Percentiles rank a stretch among this genome's conserved stretches.
phyloP scores from a whole-genome alignment of 2,329 filamentous ascomycete genomes.

The Ilyonectria robusta region DNA sequence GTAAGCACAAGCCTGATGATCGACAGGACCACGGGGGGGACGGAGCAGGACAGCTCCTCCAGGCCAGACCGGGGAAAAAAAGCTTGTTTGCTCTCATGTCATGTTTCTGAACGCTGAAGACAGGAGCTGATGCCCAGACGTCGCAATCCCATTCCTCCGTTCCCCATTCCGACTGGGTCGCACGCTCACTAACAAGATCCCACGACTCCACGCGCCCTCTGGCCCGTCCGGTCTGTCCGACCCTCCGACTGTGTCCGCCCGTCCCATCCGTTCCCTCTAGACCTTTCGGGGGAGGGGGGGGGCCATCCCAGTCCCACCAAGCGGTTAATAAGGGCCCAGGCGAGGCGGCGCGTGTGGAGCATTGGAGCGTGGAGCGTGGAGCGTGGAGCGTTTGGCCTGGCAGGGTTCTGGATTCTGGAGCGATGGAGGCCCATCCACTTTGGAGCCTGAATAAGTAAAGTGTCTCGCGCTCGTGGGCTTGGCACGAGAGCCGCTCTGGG shows the following conservation, averaged over 20 bases:
- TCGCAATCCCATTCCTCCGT: conserved; percentile 22
- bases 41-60: background rate
- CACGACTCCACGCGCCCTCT: conserved; percentile 1
- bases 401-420: conserved; percentile 27
- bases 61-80: conserved; percentile 9
- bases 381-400: conserved; percentile 14
- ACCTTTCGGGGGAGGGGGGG: conserved; percentile 5
- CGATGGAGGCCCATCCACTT: background rate
- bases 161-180: conserved; percentile 11
- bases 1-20: conserved; percentile 23
- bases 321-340: background rate
- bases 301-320: background rate
- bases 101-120: conserved; percentile 14
- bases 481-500: conserved; percentile 21
- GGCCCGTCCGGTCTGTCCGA: conserved; percentile 23
- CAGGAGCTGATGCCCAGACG: conserved; percentile 5
- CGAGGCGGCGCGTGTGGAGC: conserved; percentile 25
- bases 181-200: background rate
- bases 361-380: conserved; percentile 19
- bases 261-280: conserved; percentile 24
- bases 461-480: conserved; percentile 23
- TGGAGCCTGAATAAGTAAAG: conserved; percentile 13
- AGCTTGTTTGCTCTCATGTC: conserved; percentile 11
- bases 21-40: conserved; percentile 18
- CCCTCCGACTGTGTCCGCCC: conserved; percentile 4